Conservation (phyloP, 495 filamentous ascomycete genomes). For the Sordaria brevicollis region DNA sequence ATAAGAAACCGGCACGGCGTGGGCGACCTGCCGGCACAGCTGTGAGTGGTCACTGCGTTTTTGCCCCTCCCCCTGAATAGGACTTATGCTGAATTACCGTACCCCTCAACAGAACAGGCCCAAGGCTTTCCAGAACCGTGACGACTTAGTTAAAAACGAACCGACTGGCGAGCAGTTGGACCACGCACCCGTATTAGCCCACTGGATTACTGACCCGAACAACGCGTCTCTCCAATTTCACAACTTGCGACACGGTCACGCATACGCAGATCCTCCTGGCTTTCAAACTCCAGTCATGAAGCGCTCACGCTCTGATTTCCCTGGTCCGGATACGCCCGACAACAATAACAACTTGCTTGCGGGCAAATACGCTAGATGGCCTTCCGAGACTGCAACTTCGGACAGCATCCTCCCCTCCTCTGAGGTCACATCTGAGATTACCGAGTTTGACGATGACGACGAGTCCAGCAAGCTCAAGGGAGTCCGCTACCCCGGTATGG, state of each 20-base stretch:
- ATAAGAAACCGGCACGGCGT: conserved; percentile 36
- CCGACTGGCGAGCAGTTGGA: conserved; percentile 13
- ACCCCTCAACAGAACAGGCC: neutral
- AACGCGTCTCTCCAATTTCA: conserved; percentile 5
- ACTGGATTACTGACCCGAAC: conserved; percentile 7
- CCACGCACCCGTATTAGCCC: neutral
- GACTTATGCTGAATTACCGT: neutral
- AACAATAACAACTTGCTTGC: conserved; percentile 3
- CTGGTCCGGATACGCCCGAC: conserved; percentile 10
- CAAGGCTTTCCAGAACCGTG: neutral
- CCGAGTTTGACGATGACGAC: conserved; percentile 20
- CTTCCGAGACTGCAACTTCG: conserved; percentile 21
- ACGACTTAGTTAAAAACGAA: conserved; percentile 20
- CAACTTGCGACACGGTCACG: conserved; percentile 4
- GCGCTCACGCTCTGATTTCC: conserved; percentile 7
- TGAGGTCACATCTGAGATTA: conserved; percentile 18
- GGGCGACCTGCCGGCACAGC: conserved; percentile 2
- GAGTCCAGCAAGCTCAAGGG: conserved; percentile 57
- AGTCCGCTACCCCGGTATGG: conserved; percentile 73
- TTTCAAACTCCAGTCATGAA: conserved; percentile 13
- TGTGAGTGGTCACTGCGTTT: conserved; percentile 4
- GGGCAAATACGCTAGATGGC: conserved; percentile 12
- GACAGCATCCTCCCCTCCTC: conserved; percentile 19
- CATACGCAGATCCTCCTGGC: conserved; percentile 8
- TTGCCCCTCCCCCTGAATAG: neutral